Evolutionary conservation across 495 filamentous ascomycete species (phyloP).

Genomic region (Astrothelium subdiscretum): DNA sequence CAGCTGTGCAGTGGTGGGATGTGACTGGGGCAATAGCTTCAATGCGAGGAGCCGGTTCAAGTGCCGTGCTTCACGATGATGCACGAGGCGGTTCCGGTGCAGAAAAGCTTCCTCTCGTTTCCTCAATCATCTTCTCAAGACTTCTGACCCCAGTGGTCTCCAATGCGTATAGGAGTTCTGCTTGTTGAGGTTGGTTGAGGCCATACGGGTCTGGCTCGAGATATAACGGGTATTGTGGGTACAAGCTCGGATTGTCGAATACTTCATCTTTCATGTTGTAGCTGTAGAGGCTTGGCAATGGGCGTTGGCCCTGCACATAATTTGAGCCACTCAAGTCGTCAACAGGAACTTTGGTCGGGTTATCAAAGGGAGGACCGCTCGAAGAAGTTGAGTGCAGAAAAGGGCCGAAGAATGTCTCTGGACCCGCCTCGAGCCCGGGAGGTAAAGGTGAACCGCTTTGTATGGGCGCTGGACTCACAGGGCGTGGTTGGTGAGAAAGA

Average conservation of each 20-base stretch:
- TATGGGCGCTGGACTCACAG: not conserved
- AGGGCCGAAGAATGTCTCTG: not conserved
- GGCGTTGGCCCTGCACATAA: not conserved
- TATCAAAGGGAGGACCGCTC: not conserved
- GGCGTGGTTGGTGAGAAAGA: not conserved
- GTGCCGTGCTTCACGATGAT: no score
- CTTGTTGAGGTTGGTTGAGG: slow-evolving; percentile 27
- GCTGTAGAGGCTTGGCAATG: not conserved
- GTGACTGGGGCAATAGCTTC: no score
- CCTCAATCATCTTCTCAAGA: slow-evolving; percentile 23
- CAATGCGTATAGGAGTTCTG: slow-evolving; percentile 30
- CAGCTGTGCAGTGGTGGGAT: no score
- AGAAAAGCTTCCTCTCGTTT: no score
- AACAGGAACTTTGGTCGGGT: not conserved
- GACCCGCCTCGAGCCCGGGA: not conserved
- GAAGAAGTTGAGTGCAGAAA: not conserved
- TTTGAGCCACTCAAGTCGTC: not conserved
- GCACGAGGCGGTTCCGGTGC: no score
- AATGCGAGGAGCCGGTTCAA: no score
- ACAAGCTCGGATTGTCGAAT: not conserved
- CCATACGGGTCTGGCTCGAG: slow-evolving; percentile 6
- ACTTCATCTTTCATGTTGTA: not conserved
- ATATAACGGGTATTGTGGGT: not conserved
- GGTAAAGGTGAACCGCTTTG: not conserved
- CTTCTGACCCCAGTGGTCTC: slow-evolving; percentile 23